Conservation (phyloP, 2,329 filamentous ascomycete species). For the Pestalotiopsis sp. region DNA sequence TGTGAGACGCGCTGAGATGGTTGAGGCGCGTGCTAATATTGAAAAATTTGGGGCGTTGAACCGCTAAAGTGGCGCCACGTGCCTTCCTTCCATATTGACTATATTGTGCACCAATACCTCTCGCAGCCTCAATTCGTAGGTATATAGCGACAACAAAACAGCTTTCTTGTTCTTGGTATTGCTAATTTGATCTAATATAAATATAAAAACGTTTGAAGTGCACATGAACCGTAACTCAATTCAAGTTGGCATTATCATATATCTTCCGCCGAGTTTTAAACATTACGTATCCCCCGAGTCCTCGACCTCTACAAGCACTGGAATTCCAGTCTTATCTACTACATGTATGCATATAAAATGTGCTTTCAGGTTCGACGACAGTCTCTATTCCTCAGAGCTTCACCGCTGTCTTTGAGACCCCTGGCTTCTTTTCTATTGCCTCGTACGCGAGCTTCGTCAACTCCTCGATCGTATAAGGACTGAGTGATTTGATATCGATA, state of each 20-base stretch:
- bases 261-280: neutral
- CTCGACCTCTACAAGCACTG: neutral
- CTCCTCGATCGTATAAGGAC: conserved; percentile 45
- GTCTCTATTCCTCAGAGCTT: conserved; percentile 18
- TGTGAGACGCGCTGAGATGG: neutral
- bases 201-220: neutral
- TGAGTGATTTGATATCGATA: conserved; percentile 46
- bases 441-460: conserved; percentile 42
- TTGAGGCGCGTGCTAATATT: neutral
- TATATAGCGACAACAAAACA: too few species aligned
- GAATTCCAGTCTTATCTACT: neutral
- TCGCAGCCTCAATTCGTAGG: too few species aligned
- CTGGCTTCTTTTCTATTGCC: conserved; percentile 26
- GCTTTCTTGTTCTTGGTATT: too few species aligned
- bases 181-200: neutral
- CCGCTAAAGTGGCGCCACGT: conserved; percentile 11
- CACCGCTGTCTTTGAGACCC: conserved; percentile 19
- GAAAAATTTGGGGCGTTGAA: conserved; percentile 9
- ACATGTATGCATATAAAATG: neutral
- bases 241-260: neutral
- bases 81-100: too few species aligned
- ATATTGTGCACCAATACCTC: too few species aligned
- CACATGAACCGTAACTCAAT: neutral
- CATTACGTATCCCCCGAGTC: neutral
- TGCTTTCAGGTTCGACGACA: neutral